Evolutionary conservation across 2,329 filamentous ascomycete species (phyloP).

Genomic region (Rhinocladiella similis): DNA sequence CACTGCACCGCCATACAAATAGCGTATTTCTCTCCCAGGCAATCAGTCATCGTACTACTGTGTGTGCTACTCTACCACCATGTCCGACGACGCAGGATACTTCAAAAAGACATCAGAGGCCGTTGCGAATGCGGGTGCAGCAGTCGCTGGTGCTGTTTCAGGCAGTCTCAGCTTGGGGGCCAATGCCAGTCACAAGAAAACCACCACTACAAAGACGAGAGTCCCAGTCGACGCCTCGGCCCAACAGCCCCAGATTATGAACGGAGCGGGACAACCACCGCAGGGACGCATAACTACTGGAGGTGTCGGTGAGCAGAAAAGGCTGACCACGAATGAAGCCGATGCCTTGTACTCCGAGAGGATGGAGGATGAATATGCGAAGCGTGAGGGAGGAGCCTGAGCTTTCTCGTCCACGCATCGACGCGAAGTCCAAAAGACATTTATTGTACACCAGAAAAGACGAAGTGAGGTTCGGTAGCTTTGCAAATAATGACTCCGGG

Average conservation of each 20-base stretch:
- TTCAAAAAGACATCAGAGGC: constrained; percentile 27
- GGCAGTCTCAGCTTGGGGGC: constrained; percentile 23
- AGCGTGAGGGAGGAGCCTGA: constrained; percentile 37
- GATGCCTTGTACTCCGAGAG: constrained; percentile 46
- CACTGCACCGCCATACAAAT: background rate
- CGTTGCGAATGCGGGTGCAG: constrained; percentile 24
- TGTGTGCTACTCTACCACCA: background rate
- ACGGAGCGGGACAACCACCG: constrained; percentile 32
- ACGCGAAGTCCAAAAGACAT: too few species aligned
- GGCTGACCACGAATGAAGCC: constrained; percentile 38
- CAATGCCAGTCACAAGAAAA: constrained; percentile 26
- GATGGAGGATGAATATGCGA: constrained; percentile 50
- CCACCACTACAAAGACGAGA: constrained; percentile 18
- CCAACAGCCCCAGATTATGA: constrained; percentile 15
- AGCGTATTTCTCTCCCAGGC: too few species aligned
- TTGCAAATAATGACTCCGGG: too few species aligned
- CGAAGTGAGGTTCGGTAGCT: too few species aligned
- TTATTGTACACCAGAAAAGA: background rate
- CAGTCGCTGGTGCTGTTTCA: constrained; percentile 23
- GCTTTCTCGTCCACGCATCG: background rate
- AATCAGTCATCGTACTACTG: too few species aligned
- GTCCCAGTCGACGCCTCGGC: background rate
- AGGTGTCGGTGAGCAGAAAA: constrained; percentile 19
- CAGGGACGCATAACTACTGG: constrained; percentile 17
- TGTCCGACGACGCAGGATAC: constrained; percentile 24